Evolutionary conservation across 106 monocot genomes (phyloP).

Genomic region (Allium fistulosum): DNA sequence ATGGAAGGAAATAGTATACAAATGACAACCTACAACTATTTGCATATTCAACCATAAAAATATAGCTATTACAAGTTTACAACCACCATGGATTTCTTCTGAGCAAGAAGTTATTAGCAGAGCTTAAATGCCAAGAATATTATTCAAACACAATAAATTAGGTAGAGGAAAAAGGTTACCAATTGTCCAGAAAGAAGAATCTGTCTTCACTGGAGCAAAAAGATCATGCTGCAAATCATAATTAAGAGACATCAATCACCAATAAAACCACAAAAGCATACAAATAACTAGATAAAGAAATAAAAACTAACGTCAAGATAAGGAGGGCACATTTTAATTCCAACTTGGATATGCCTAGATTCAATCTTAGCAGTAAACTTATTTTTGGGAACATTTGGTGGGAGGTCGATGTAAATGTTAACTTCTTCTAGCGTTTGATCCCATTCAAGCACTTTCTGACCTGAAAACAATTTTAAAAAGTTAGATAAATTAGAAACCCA

Average conservation of each 20-base stretch:
- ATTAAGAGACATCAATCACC: not conserved
- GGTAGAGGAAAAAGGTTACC: conserved; percentile 24
- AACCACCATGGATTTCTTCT: too few species aligned
- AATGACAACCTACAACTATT: too few species aligned
- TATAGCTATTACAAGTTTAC: too few species aligned
- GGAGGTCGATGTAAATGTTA: conserved; percentile 66
- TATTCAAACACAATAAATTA: too few species aligned
- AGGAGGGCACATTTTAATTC: conserved; percentile 78
- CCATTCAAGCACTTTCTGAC: conserved; percentile 82
- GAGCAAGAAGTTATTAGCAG: too few species aligned
- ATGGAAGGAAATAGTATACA: too few species aligned
- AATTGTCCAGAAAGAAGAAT: conserved; percentile 93
- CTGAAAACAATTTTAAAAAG: conserved; percentile 10
- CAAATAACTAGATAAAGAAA: not conserved
- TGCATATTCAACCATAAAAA: too few species aligned
- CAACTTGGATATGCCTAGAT: conserved; percentile 70
- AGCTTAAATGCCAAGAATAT: too few species aligned
- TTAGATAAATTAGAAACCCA: conserved; percentile 1
- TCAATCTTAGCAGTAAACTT: conserved; percentile 74
- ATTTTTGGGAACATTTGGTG: conserved; percentile 56
- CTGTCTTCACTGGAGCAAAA: conserved; percentile 68
- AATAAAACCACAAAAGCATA: not conserved
- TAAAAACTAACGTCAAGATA: conserved; percentile 63
- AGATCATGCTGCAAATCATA: conserved; percentile 55
- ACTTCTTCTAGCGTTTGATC: conserved; percentile 76